Percentiles rank a stretch among this genome's conserved stretches.
phyloP scores from a whole-genome alignment of 2,329 filamentous ascomycete species.

The Alternaria arbusti region DNA sequence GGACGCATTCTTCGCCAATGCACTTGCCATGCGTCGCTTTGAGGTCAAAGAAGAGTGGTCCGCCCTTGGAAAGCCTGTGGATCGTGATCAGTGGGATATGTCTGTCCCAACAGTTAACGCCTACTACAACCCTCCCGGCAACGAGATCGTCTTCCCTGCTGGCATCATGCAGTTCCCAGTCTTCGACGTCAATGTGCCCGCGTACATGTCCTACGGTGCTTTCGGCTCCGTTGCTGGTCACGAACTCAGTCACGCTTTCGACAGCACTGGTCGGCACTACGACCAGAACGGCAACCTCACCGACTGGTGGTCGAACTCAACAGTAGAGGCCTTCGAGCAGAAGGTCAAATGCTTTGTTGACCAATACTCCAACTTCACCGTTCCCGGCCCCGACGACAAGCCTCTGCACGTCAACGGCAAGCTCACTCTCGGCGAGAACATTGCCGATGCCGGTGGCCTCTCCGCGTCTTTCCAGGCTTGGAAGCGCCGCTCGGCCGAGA shows the following conservation, averaged over 20 bases:
- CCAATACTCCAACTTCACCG: slow-evolving; percentile 69
- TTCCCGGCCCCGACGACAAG: slow-evolving; percentile 63
- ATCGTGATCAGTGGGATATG: slow-evolving; percentile 67
- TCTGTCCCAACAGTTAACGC: slow-evolving; percentile 66
- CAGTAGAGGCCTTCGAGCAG: slow-evolving; percentile 63
- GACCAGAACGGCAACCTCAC: slow-evolving; percentile 69
- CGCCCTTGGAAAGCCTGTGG: slow-evolving; percentile 64
- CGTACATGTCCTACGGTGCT: slow-evolving; percentile 72
- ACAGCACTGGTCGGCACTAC: slow-evolving; percentile 69
- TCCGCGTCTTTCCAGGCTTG: slow-evolving; percentile 69
- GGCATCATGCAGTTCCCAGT: slow-evolving; percentile 72
- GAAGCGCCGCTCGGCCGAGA: slow-evolving; percentile 63
- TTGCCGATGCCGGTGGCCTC: slow-evolving; percentile 73
- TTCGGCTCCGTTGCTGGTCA: slow-evolving; percentile 73
- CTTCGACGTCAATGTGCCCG: slow-evolving; percentile 67
- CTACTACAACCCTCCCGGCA: slow-evolving; percentile 69
- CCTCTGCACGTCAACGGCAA: slow-evolving; percentile 67
- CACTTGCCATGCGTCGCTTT: slow-evolving; percentile 59
- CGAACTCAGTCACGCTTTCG: slow-evolving; percentile 74
- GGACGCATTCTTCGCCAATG: slow-evolving; percentile 64
- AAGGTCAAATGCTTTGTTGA: slow-evolving; percentile 70
- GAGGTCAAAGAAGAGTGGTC: slow-evolving; percentile 61
- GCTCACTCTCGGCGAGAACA: slow-evolving; percentile 72
- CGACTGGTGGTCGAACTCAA: slow-evolving; percentile 70
- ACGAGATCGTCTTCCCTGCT: slow-evolving; percentile 72